phyloP scores from a whole-genome alignment of 1,284 basidiomycete species.

The Somion occarium region DNA sequence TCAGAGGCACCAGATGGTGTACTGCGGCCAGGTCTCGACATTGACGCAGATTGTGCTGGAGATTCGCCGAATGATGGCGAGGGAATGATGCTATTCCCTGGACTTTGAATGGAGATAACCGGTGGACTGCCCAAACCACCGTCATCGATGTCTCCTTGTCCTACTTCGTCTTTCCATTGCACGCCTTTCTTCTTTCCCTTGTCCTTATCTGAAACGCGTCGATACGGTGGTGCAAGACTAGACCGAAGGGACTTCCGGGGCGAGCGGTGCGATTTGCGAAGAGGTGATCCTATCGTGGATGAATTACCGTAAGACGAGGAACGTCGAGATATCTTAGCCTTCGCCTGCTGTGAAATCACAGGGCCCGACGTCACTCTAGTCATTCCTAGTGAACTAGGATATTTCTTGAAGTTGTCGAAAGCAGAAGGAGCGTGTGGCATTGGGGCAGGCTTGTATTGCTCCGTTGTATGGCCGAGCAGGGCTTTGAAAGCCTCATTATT shows the following conservation, averaged over 20 bases:
- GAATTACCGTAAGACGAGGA: constrained; percentile 42
- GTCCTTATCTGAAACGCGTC: constrained; percentile 56
- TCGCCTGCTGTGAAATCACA: constrained; percentile 36
- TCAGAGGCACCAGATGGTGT: constrained; percentile 59
- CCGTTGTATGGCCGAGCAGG: constrained; percentile 61
- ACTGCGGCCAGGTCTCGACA: constrained; percentile 23
- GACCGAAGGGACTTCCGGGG: constrained; percentile 70
- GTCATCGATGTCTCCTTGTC: constrained; percentile 79
- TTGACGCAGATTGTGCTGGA: constrained; percentile 14
- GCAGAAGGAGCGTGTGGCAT: constrained; percentile 15
- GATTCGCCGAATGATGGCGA: constrained; percentile 30
- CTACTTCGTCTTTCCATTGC: constrained; percentile 87
- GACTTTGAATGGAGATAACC: constrained; percentile 19
- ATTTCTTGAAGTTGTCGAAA: constrained; percentile 28
- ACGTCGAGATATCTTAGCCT: constrained; percentile 36
- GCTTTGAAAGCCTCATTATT: constrained; percentile 65
- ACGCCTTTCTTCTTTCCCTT: constrained; percentile 72
- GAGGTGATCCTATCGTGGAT: constrained; percentile 30
- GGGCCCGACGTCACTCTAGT: constrained; percentile 38
- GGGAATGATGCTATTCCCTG: constrained; percentile 18
- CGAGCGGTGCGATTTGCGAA: constrained; percentile 40
- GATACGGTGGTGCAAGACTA: constrained; percentile 49
- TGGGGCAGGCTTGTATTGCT: constrained; percentile 38
- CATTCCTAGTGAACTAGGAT: constrained; percentile 32
- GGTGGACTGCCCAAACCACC: constrained; percentile 33